phyloP scores from a whole-genome alignment of 139 green algal genomes.

The Nannochloris sp. region DNA sequence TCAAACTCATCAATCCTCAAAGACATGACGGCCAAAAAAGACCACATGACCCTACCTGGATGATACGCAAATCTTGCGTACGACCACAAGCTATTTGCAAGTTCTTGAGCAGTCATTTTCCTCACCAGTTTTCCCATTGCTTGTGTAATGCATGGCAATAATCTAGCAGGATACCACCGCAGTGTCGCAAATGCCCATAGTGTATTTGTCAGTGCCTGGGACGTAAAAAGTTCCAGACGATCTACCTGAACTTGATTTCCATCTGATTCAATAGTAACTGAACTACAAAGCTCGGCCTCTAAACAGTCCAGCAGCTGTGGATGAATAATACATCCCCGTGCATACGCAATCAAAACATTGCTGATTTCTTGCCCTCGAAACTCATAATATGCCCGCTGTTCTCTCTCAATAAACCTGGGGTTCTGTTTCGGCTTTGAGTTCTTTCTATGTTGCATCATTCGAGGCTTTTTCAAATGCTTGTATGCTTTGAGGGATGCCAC shows the following conservation, averaged over 20 bases:
- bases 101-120: slow-evolving; percentile 26
- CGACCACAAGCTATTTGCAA: slow-evolving; percentile 32
- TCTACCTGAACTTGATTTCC: not conserved
- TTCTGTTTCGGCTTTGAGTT: slow-evolving; percentile 2
- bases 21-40: slow-evolving; percentile 15
- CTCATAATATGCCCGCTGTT: not conserved
- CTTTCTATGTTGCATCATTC: not conserved
- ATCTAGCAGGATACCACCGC: slow-evolving; percentile 30
- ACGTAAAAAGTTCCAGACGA: not conserved
- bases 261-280: not conserved
- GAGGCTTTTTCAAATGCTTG: not conserved
- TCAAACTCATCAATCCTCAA: slow-evolving; percentile 12
- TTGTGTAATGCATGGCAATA: slow-evolving; percentile 20
- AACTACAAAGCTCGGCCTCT: slow-evolving; percentile 12
- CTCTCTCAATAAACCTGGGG: not conserved
- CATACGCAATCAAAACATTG: slow-evolving; percentile 17
- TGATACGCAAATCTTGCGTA: slow-evolving; percentile 31
- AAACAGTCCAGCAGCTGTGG: slow-evolving; percentile 9
- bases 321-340: slow-evolving; percentile 8
- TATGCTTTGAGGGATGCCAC: not conserved
- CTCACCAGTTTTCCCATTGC: slow-evolving; percentile 11
- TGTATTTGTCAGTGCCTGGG: slow-evolving; percentile 36
- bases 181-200: slow-evolving; percentile 34
- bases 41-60: slow-evolving; percentile 27
- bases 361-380: slow-evolving; percentile 13